Percentiles rank a stretch among this genome's conserved stretches.
phyloP scores from a whole-genome alignment of 257 asterid genomes.

The Verbena officinalis region DNA sequence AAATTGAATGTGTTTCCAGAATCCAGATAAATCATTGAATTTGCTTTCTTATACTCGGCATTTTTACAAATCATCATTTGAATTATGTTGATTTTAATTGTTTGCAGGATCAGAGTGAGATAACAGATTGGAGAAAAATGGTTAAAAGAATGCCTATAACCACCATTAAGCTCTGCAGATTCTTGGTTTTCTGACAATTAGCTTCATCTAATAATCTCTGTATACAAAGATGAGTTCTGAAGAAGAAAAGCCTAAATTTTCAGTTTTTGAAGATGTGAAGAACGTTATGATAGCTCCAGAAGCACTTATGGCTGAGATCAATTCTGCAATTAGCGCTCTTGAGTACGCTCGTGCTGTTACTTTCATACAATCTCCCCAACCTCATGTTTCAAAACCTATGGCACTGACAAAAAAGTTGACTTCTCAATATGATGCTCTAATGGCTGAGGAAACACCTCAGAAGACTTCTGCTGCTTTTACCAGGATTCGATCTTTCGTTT shows the following conservation, averaged over 20 bases:
- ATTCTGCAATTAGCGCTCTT: constrained; percentile 46
- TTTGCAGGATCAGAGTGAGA: not conserved
- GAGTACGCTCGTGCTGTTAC: constrained; percentile 47
- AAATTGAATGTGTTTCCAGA: not conserved
- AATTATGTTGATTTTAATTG: no score
- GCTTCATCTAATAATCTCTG: not conserved
- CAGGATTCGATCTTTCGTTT: not conserved
- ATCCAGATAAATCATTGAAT: not conserved
- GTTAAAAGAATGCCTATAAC: not conserved
- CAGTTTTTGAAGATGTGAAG: constrained; percentile 46
- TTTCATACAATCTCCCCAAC: constrained; percentile 26
- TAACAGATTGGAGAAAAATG: not conserved
- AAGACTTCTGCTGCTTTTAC: not conserved
- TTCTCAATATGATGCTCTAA: not conserved
- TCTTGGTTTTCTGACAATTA: not conserved
- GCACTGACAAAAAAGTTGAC: constrained; percentile 5
- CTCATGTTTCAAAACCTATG: constrained; percentile 27
- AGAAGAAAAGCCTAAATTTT: constrained; percentile 40
- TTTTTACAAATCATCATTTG: not conserved
- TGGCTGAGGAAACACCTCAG: not conserved
- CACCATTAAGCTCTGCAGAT: not conserved
- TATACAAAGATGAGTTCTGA: constrained; percentile 37
- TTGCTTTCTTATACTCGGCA: not conserved
- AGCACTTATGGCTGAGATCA: constrained; percentile 46
- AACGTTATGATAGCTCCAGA: constrained; percentile 38